Percentiles rank a stretch among this genome's conserved stretches.
These are phyloP conservation scores for Pyronema omphalodes DNA, from an alignment of 495 filamentous ascomycete species.

Conservation along the genomic window DNA sequence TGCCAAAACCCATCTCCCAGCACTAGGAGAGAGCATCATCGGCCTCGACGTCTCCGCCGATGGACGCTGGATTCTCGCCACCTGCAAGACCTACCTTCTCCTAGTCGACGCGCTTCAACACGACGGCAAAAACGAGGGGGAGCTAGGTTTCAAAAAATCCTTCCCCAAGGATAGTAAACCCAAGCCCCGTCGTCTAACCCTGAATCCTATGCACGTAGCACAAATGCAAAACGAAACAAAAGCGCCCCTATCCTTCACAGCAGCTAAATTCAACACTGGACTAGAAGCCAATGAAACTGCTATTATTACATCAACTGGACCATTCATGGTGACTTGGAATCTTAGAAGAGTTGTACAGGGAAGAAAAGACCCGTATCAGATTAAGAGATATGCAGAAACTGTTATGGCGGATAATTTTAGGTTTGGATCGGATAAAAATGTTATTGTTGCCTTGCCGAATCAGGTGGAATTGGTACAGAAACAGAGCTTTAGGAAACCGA, in stretches of 20 bases:
- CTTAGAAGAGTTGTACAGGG: constrained; percentile 68
- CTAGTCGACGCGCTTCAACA: constrained; percentile 84
- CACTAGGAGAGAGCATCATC: constrained; percentile 85
- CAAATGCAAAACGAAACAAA: constrained; percentile 95
- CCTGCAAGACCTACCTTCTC: constrained; percentile 84
- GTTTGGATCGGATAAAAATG: constrained; percentile 89
- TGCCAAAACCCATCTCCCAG: constrained; percentile 90
- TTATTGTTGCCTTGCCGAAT: constrained; percentile 90
- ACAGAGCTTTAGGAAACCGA: constrained; percentile 65
- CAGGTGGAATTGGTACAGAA: constrained; percentile 92
- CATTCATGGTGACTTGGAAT: constrained; percentile 94
- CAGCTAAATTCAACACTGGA: constrained; percentile 86
- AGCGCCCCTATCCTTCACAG: constrained; percentile 66
- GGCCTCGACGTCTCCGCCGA: constrained; percentile 88
- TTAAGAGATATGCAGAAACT: constrained; percentile 88
- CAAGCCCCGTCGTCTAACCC: constrained; percentile 71
- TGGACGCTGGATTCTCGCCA: constrained; percentile 86
- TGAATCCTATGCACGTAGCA: constrained; percentile 77
- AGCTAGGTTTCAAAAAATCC: constrained; percentile 86
- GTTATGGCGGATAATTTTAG: constrained; percentile 99
- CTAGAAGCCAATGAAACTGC: constrained; percentile 61
- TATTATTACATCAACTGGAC: constrained; percentile 92
- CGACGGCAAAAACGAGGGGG: constrained; percentile 87
- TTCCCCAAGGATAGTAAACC: constrained; percentile 88
- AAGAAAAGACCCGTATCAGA: constrained; percentile 72